Evolutionary conservation across 441 rosid species (phyloP).

Genomic region (Oxalis stricta): DNA sequence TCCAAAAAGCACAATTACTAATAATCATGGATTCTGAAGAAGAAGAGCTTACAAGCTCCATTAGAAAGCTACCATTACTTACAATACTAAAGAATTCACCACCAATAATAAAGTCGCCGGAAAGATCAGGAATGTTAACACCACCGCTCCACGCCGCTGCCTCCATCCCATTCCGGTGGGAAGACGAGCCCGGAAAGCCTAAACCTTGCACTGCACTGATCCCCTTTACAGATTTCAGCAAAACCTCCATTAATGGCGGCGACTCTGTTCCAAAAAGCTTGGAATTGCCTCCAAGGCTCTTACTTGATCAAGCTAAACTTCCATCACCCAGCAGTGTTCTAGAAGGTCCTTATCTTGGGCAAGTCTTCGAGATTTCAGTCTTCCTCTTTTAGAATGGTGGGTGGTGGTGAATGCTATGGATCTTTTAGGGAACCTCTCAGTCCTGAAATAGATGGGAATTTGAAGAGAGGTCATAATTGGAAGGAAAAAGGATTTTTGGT

Average conservation of each 20-base stretch:
- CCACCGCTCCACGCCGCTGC: slow-evolving; percentile 50
- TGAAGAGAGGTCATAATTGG: slow-evolving; percentile 19
- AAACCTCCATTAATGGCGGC: no score
- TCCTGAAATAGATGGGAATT: slow-evolving; percentile 17
- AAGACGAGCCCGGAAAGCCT: slow-evolving; percentile 80
- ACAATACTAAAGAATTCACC: slow-evolving; percentile 17
- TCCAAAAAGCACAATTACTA: no score
- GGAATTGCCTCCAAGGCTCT: slow-evolving; percentile 58
- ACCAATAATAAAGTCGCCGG: slow-evolving; percentile 29
- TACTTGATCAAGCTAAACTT: slow-evolving; percentile 29
- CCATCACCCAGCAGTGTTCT: slow-evolving; percentile 35
- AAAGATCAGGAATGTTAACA: slow-evolving; percentile 36
- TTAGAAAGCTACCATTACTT: slow-evolving; percentile 23
- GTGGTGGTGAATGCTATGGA: slow-evolving; percentile 25
- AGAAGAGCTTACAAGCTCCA: slow-evolving; percentile 18
- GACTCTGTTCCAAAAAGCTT: slow-evolving; percentile 33
- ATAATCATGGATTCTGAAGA: slow-evolving; percentile 20
- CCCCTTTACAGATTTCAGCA: background rate
- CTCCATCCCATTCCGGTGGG: slow-evolving; percentile 80
- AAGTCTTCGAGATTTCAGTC: slow-evolving; percentile 22
- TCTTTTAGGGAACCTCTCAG: slow-evolving; percentile 23
- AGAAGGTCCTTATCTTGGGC: slow-evolving; percentile 23
- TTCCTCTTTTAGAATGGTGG: slow-evolving; percentile 29
- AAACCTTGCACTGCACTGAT: slow-evolving; percentile 28
- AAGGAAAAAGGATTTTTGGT: slow-evolving; percentile 29